Percentiles rank a stretch among this genome's conserved stretches.
phyloP scores from a whole-genome alignment of 495 filamentous ascomycete species.

The Parachaetomium inaequale region DNA sequence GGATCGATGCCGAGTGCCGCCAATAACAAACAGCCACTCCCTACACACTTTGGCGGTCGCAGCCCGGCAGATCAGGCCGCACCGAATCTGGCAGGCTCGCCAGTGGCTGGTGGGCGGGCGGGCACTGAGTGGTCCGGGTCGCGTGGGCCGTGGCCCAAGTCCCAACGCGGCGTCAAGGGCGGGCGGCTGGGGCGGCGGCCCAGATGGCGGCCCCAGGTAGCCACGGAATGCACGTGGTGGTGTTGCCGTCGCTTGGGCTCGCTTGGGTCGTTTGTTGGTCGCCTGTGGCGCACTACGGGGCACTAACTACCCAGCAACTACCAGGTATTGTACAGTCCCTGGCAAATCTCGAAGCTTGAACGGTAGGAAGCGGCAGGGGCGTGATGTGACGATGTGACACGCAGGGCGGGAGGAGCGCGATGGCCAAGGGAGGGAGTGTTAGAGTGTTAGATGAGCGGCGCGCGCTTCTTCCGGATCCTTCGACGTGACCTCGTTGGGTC shows the following conservation, averaged over 20 bases:
- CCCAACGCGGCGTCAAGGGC: neutral
- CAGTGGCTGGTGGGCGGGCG: neutral
- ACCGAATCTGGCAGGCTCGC: neutral
- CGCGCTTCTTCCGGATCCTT: neutral
- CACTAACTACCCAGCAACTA: too few species aligned
- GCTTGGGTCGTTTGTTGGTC: neutral
- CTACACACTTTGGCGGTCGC: neutral
- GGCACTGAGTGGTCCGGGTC: neutral
- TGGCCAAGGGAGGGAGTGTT: neutral
- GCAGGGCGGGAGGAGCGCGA: neutral
- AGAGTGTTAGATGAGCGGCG: neutral
- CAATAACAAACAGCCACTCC: neutral
- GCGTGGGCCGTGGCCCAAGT: neutral
- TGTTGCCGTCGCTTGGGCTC: neutral
- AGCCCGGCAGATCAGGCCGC: neutral
- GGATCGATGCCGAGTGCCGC: neutral
- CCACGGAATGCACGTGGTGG: neutral
- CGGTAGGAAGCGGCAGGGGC: neutral
- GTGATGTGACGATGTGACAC: neutral
- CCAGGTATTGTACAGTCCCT: too few species aligned
- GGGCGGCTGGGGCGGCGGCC: conserved; percentile 4
- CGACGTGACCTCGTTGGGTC: neutral
- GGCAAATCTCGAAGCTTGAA: neutral
- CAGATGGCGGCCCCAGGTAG: conserved; percentile 1
- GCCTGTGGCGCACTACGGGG: neutral